These are phyloP conservation scores for Didymella lethalis DNA, from an alignment of 2,329 filamentous ascomycete species.

Conservation along the genomic window DNA sequence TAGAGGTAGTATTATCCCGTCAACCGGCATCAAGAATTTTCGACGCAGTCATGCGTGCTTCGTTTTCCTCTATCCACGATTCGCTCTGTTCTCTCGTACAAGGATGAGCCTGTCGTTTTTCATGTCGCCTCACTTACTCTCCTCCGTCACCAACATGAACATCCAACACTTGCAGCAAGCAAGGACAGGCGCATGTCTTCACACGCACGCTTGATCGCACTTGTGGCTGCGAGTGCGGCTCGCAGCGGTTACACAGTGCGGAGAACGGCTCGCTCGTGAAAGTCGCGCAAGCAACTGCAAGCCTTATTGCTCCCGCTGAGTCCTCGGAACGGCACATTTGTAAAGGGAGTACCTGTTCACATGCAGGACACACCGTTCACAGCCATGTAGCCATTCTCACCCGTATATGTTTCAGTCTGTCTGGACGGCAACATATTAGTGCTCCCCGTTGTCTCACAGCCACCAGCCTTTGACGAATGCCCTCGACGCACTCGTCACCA, in stretches of 20 bases:
- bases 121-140: conserved; percentile 2
- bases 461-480: background rate
- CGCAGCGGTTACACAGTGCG: conserved; percentile 22
- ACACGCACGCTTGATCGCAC: conserved; percentile 6
- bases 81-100: conserved; percentile 2
- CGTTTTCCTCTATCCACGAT: conserved; percentile 20
- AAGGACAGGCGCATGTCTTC: conserved; percentile 1
- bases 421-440: conserved; percentile 5
- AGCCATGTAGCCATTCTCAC: conserved; percentile 1
- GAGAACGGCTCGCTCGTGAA: conserved; percentile 31
- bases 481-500: conserved; percentile 9
- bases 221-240: conserved; percentile 8
- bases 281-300: conserved; percentile 33
- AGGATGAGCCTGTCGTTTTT: conserved; percentile 9
- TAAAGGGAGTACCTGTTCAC: conserved; percentile 18
- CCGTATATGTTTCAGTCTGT: conserved; percentile 10
- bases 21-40: conserved; percentile 22
- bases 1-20: conserved; percentile 12
- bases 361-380: conserved; percentile 20
- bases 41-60: conserved; percentile 21
- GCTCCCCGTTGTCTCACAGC: conserved; percentile 7
- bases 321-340: conserved; percentile 19
- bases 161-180: conserved; percentile 13
- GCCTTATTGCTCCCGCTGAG: conserved; percentile 22
- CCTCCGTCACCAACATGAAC: background rate